Evolutionary conservation across 345 rosid species (phyloP), one percentile per base, ranked within the genome.

Genomic region (Nephelium lappaceum): DNA sequence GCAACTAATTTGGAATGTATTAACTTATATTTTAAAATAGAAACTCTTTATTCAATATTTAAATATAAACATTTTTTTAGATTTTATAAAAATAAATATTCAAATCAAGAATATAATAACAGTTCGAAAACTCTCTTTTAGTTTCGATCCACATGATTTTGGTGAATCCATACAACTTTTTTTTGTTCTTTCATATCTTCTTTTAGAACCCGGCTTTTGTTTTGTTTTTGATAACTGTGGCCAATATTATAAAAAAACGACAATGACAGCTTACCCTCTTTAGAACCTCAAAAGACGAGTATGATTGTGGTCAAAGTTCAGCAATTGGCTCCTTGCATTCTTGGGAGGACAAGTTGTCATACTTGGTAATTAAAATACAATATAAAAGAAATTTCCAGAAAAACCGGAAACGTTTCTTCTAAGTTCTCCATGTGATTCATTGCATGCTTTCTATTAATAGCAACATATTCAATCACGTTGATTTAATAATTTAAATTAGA

Each of bases 221-320:
- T 2, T 31, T 31, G 3, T 31, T 27, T 27, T 31, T 31, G 51
- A 45, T 45, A 45, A 45, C 8, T 45, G 12, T 45, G 72, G 42
- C 73, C 38, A 45, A 71, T 31, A 10, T 53, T 7, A 27, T 53
- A 1, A 71, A 27, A 27, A 53, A 36, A 53, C 9, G 31, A 55
- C 19, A 55, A 19, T 1, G 25, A 4, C 10, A 21, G n/a, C 1
- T 53, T 45, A 5, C 51, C 10, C 0, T 39, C 49, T 71, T 38
- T 16, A 14, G 64, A 72, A 64, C 15, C 55, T 45, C 43, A 9
- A 64, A 72, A 72, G 31, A 45, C 77, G 19, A 72, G 27, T 58
- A 18, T 72, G n/a, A 71, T 64, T 38, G 10, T n/a, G 55, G 72
- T 64, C 67, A 72, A 47, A 38, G 36, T 63, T 74, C 39, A 73